Evolutionary conservation across 495 filamentous ascomycete genomes (phyloP).

Genomic region (Neurospora cerealis): DNA sequence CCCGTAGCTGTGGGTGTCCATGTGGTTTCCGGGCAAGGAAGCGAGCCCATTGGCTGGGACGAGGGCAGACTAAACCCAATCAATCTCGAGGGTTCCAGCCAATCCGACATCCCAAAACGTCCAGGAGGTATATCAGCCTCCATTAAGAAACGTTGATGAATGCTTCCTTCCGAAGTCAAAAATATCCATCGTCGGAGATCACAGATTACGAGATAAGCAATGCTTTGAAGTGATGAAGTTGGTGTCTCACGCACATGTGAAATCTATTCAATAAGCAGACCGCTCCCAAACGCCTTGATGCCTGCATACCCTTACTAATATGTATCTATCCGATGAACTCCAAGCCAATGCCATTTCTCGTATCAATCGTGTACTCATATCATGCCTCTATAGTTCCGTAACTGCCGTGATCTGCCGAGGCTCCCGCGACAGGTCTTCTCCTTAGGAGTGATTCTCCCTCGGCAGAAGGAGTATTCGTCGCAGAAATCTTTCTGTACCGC

Average conservation of each 20-base stretch:
- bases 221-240: neutral
- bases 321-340: neutral
- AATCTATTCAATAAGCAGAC: neutral
- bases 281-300: neutral
- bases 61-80: neutral
- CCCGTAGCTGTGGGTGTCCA: neutral
- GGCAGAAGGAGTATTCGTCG: neutral
- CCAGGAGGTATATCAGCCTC: neutral
- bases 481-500: slow-evolving; percentile 20
- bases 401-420: neutral
- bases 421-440: neutral
- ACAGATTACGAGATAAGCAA: neutral
- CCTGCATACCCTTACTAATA: neutral
- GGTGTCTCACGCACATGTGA: neutral
- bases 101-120: neutral
- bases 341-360: neutral
- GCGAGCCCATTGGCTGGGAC: neutral
- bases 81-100: neutral
- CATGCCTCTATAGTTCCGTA: neutral
- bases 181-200: neutral
- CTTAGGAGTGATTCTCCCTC: neutral
- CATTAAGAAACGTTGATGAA: neutral
- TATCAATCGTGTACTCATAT: neutral
- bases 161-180: neutral
- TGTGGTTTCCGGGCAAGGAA: neutral